A percentile compares a stretch with the other conserved stretches of the same genome.
Conservation (phyloP, 108 stramenopile species). For the Cyclotella choctawhatcheeana region DNA sequence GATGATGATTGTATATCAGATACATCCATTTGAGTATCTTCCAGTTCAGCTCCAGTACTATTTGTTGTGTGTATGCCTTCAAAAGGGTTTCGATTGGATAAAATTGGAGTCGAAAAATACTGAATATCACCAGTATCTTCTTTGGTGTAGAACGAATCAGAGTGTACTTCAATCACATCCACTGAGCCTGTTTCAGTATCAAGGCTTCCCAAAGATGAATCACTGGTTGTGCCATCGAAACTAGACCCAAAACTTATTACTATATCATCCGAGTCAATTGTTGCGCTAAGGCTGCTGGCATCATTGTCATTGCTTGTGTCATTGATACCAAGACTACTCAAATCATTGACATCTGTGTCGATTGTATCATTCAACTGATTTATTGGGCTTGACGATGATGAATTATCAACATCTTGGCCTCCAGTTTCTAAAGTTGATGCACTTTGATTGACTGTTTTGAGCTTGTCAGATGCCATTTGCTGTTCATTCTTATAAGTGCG, state of each 20-base stretch:
- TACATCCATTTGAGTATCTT: too few relatives aligned
- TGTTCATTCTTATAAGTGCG: neutral
- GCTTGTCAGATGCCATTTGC: neutral
- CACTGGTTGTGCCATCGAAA: too few relatives aligned
- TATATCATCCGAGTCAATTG: neutral
- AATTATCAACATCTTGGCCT: neutral
- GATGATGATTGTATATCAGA: too few relatives aligned
- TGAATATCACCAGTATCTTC: too few relatives aligned
- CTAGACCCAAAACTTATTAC: too few relatives aligned
- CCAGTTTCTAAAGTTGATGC: neutral
- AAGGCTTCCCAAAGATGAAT: constrained; percentile 2
- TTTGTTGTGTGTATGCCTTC: too few relatives aligned
- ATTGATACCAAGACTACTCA: neutral
- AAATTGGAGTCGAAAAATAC: too few relatives aligned
- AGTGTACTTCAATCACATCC: too few relatives aligned
- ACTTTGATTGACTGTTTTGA: neutral
- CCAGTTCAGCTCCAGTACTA: too few relatives aligned
- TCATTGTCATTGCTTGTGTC: neutral
- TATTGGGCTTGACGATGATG: neutral
- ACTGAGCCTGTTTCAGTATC: too few relatives aligned
- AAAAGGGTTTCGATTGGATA: too few relatives aligned
- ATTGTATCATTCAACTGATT: neutral
- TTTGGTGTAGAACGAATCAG: too few relatives aligned
- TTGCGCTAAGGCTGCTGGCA: neutral
- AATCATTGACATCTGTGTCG: neutral